Evolutionary conservation across 306 rosid species (phyloP).

Genomic region (Carpinus fangiana): DNA sequence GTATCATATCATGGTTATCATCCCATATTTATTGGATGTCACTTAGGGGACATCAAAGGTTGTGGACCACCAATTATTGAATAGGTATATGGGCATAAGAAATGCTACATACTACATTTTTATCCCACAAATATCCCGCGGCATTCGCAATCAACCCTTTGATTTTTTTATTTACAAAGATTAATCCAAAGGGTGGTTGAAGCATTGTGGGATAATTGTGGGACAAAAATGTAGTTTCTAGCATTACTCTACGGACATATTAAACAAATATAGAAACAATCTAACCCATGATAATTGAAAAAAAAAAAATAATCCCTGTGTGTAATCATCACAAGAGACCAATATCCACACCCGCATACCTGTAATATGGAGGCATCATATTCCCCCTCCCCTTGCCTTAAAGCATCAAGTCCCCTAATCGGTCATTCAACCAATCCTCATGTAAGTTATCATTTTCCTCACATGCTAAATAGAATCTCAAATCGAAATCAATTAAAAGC

Average conservation of each 20-base stretch:
- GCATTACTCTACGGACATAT: not conserved
- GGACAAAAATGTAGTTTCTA: too few relatives aligned
- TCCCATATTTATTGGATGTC: not conserved
- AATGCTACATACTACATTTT: too few relatives aligned
- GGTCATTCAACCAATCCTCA: conserved; percentile 37
- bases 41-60: not conserved
- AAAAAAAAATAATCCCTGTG: not conserved
- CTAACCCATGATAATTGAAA: not conserved
- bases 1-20: not conserved
- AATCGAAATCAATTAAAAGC: conserved; percentile 21
- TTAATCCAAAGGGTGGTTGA: too few relatives aligned
- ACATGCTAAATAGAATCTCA: conserved; percentile 10
- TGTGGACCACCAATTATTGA: not conserved
- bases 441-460: conserved; percentile 34
- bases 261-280: not conserved
- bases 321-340: not conserved
- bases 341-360: conserved; percentile 40
- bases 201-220: too few relatives aligned
- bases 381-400: conserved; percentile 65
- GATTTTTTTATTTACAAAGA: too few relatives aligned
- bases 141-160: too few relatives aligned
- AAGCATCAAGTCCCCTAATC: conserved; percentile 80
- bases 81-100: not conserved
- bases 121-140: too few relatives aligned
- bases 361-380: conserved; percentile 69